Evolutionary conservation across 805 yeast species (phyloP).

Genomic region (Candida nemodendra): DNA sequence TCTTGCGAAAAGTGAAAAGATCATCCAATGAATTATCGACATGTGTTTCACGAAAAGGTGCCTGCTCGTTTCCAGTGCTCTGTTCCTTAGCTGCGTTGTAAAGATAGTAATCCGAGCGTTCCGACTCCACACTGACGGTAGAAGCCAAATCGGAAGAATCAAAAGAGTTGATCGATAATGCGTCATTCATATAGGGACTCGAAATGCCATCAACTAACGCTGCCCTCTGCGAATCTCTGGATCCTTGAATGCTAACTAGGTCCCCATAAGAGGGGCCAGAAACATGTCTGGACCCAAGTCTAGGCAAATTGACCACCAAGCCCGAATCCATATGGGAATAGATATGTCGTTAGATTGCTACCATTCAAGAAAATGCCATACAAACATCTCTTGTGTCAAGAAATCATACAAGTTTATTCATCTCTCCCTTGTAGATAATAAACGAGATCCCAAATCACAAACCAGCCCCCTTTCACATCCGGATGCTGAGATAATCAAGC

Average conservation of each 20-base stretch:
- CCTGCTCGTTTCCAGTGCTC: not conserved
- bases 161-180: not conserved
- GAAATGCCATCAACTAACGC: not conserved
- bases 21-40: slow-evolving; percentile 6
- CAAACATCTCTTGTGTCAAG: no score
- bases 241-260: not conserved
- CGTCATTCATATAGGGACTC: not conserved
- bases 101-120: not conserved
- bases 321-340: no score
- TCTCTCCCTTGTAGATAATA: no score
- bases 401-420: no score
- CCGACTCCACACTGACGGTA: not conserved
- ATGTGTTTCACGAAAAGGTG: not conserved
- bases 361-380: no score
- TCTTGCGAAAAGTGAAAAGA: slow-evolving; percentile 12
- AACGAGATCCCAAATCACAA: no score
- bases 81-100: not conserved
- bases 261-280: no score
- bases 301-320: no score
- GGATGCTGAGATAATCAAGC: no score
- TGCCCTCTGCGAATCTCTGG: not conserved
- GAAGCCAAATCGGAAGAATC: not conserved
- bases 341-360: no score
- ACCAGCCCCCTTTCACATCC: no score
- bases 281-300: no score